Conservation (phyloP, 345 rosid genomes). For the Hirschfeldia incana region DNA sequence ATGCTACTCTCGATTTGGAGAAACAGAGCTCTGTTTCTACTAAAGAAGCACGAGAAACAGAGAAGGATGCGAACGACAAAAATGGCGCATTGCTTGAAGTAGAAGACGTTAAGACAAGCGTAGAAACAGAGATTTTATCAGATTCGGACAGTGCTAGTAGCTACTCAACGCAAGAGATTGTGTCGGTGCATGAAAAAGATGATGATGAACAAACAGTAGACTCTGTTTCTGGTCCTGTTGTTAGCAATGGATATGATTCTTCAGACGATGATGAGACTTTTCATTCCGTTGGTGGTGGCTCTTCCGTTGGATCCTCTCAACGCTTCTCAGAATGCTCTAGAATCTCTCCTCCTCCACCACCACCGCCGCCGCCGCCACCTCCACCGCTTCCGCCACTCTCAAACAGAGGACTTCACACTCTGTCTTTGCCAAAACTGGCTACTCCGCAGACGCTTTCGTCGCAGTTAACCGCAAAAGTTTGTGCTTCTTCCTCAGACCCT, state of each 20-base stretch:
- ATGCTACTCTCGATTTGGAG: conserved; percentile 69
- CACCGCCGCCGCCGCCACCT: conserved; percentile 48
- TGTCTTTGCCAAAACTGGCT: conserved; percentile 1
- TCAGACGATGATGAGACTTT: conserved; percentile 86
- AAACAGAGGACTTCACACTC: conserved; percentile 9
- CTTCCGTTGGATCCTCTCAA: conserved; percentile 43
- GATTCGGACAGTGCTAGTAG: conserved; percentile 56
- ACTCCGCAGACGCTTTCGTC: conserved; percentile 33
- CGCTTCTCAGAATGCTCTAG: conserved; percentile 23
- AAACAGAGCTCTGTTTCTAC: conserved; percentile 44
- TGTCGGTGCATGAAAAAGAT: conserved; percentile 52
- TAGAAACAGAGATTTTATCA: conserved; percentile 30
- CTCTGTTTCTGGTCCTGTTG: conserved; percentile 38
- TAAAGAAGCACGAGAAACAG: conserved; percentile 26
- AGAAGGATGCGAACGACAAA: conserved; percentile 1
- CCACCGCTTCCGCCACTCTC: conserved; percentile 46
- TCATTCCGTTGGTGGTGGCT: conserved; percentile 61
- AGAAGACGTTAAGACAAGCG: conserved; percentile 35
- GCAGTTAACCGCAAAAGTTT: conserved; percentile 30
- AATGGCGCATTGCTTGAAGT: conserved; percentile 30
- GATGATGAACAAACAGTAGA: conserved; percentile 43
- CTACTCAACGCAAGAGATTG: conserved; percentile 70
- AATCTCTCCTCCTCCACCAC: conserved; percentile 45
- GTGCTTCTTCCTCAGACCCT: conserved; percentile 20
- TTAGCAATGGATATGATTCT: conserved; percentile 46